Evolutionary conservation across 495 filamentous ascomycete genomes (phyloP), one percentile per base, ranked within the genome.

Genomic region (Xylaria intraflava): DNA sequence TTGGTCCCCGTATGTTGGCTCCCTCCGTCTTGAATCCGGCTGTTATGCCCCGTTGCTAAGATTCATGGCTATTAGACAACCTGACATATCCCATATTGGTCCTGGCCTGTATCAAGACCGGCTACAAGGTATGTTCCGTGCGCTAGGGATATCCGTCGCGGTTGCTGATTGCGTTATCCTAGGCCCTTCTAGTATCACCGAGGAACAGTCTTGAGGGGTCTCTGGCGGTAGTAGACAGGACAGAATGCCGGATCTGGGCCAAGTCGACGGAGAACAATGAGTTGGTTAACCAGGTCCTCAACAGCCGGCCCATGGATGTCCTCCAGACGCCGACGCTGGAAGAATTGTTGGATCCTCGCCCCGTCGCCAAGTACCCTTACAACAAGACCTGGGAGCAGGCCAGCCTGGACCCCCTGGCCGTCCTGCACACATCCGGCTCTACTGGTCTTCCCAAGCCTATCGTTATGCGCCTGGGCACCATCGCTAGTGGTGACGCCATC

Each of bases 371-470:
- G 46, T 55, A 38, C 64, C 66, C 70, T 11, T 77, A 74, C 59
- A 57, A 65, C 42, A 68, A 65, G 58, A 69, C 64, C 1, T 75
- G 68, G 44, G 72, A 74, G 20, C 57, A 71, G 48, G 70, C 64
- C 7, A 58, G 65, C 49, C 65, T 75, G 55, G 69, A 79, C 11
- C 71, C 69, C 0, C 59, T 71, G 2, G 42, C 77, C 10, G 60
- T 80, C 20, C 60, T 83, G 20, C 81, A 84, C 58, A 82, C 80
- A 17, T 81, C 78, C 14, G 81, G 81, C 11, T 78, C 77, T 20
- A 82, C 81, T 3, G 81, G 73, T 6, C 51, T 72, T 4, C 73
- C 80, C 0, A 83, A 82, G 59, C 76, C 75, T 2, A 69, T 84
- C 5, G 62, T 69, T 3, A 66, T 71, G 31, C 71, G 70, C 5